Evolutionary conservation across 2,329 filamentous ascomycete species (phyloP), one percentile per base, ranked within the genome.

Genomic region (Aspergillus sp.): DNA sequence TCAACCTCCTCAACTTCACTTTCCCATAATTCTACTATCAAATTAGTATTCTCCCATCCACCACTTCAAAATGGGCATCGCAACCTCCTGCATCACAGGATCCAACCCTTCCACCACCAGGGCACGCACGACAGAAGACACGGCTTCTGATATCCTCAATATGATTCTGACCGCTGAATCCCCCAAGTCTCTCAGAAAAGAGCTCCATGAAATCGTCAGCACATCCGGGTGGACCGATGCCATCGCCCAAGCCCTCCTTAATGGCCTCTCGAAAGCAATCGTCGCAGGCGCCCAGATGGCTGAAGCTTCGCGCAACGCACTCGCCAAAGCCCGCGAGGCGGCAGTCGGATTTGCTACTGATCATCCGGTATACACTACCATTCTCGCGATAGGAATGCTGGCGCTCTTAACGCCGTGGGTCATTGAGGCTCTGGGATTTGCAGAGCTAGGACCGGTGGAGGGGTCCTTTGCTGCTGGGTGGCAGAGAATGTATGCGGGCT

Each of bases 391-490:
- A 7, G 57, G 57, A 2, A 43, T 62, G 5, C 36, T 62, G 30
- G 49, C 42, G 7, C 19, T 54, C 5, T 27, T 62, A 30, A 33
- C 47, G 2, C 60, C 58, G 7, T 60, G 56, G 57, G 47, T 56
- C 8, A 38, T 62, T 13, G 53, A 59, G 40, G 37, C 45, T 1
- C 37, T 64, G 27, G 60, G 60, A 0, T 64, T 62, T 37, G 54
- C 43, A 1, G 58, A 54, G 38, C 12, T 53, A 13, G 60, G 60
- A 9, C 52, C 53, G 1, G 36, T 59, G 28, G 52, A 54, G 44
- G 56, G 57, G 5, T 57, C 59, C 3, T 72, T 71, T 41, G 71
- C 70, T 10, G 61, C 69, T 1, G 52, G 46, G 48, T 73, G 69
- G 67, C 64, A 71, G 51, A 46, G 58, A 0, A 49, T 41, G 1